A percentile compares a stretch with the other conserved stretches of the same genome.
These are phyloP conservation scores for Trichoderma koningii DNA, from an alignment of 2,329 filamentous ascomycete species.

Conservation along the genomic window DNA sequence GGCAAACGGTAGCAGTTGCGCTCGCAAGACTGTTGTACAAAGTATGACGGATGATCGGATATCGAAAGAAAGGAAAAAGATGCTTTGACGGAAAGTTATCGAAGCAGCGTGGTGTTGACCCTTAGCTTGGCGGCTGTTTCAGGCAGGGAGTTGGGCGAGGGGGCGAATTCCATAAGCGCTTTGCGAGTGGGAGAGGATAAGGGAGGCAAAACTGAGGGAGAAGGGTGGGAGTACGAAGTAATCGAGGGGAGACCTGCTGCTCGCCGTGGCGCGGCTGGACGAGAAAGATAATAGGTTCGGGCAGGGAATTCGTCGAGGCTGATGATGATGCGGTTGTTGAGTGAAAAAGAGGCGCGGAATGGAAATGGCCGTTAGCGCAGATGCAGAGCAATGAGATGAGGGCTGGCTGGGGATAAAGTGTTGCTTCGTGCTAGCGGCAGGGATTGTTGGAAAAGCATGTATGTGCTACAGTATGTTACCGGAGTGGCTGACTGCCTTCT, in stretches of 20 bases:
- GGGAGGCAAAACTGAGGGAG: slow-evolving; percentile 15
- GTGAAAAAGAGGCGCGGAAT: slow-evolving; percentile 11
- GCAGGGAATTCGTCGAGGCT: not conserved
- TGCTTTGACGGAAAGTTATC: slow-evolving; percentile 21
- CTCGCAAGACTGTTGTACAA: slow-evolving; percentile 1
- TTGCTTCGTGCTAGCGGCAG: no score
- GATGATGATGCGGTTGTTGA: slow-evolving; percentile 14
- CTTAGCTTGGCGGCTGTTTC: slow-evolving; percentile 32
- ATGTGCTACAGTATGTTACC: no score
- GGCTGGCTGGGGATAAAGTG: slow-evolving; percentile 16
- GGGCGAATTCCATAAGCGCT: slow-evolving; percentile 23
- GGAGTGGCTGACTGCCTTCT: no score
- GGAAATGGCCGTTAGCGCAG: slow-evolving; percentile 11
- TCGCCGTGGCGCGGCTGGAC: not conserved
- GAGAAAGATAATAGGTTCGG: slow-evolving; percentile 5
- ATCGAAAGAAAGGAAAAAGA: slow-evolving; percentile 23
- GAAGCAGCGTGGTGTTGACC: slow-evolving; percentile 20
- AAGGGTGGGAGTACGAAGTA: not conserved
- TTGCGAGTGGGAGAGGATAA: slow-evolving; percentile 6
- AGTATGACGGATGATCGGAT: slow-evolving; percentile 25
- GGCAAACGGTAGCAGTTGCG: not conserved
- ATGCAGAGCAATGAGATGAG: slow-evolving; percentile 16
- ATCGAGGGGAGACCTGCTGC: not conserved
- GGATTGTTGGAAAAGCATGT: no score
- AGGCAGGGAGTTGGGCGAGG: slow-evolving; percentile 32